Conservation (phyloP, 768 basidiomycete genomes). For the Lactarius vividus region DNA sequence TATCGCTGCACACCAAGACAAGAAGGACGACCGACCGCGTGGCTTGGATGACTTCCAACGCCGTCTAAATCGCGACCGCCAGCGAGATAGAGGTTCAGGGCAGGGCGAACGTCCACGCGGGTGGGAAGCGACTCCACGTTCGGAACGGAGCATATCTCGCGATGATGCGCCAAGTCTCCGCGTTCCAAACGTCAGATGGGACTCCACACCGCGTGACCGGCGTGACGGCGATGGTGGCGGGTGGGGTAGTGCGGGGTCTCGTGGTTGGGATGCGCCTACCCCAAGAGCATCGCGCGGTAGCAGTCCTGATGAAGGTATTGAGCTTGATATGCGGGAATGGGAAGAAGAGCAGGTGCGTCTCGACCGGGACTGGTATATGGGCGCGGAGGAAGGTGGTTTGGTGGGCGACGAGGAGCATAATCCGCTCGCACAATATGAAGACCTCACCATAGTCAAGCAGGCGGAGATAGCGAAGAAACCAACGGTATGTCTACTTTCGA, state of each 20-base stretch:
- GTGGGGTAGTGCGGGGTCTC: constrained; percentile 56
- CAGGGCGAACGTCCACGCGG: constrained; percentile 33
- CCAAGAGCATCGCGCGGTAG: constrained; percentile 64
- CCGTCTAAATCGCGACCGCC: constrained; percentile 76
- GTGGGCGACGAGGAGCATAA: constrained; percentile 92
- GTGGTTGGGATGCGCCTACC: constrained; percentile 82
- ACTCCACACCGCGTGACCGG: constrained; percentile 75
- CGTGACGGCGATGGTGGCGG: constrained; percentile 55
- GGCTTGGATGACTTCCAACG: constrained; percentile 93
- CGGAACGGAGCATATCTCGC: constrained; percentile 45
- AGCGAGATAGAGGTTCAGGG: constrained; percentile 36
- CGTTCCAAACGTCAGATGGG: constrained; percentile 92
- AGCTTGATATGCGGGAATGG: constrained; percentile 85
- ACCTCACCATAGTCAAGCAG: constrained; percentile 64
- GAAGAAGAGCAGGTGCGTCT: constrained; percentile 92
- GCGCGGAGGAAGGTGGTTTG: constrained; percentile 82
- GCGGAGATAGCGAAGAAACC: constrained; percentile 75
- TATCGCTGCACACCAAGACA: constrained; percentile 58
- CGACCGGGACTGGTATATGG: constrained; percentile 96
- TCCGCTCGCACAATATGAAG: constrained; percentile 91
- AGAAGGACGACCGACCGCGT: constrained; percentile 54
- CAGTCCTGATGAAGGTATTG: constrained; percentile 65
- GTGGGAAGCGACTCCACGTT: constrained; percentile 65
- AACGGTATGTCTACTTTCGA: constrained; percentile 46
- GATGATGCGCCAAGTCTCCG: constrained; percentile 79